Evolutionary conservation across 2,329 filamentous ascomycete genomes (phyloP), one percentile per base, ranked within the genome.

Genomic region (Lasiodiplodia sp.): DNA sequence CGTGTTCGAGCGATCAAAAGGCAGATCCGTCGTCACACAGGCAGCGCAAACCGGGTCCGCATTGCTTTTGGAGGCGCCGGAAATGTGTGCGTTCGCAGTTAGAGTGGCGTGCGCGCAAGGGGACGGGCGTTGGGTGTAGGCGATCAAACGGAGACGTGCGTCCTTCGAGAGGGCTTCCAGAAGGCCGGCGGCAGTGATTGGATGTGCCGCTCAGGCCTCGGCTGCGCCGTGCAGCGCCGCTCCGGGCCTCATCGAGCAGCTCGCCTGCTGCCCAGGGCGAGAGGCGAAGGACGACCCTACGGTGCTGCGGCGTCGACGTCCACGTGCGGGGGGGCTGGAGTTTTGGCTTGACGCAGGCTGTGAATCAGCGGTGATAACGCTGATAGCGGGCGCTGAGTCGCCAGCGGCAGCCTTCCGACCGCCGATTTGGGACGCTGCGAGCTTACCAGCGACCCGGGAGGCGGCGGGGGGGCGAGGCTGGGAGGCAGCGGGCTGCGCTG

Each of bases 361-460:
- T 62, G 58, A 62, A 62, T 62, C 58, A 62, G 58, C 58, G 58
- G 58, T 34, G 58, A 49, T 62, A 49, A 63, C 68, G 67, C 63
- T 69, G 75, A 75, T 75, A 75, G 74, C 74, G 67, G 68, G 56
- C 62, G 44, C 69, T 44, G 44, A 56, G 62, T 51, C 34, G 31
- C 40, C 67, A 66, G 68, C 69, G 68, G 69, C 69, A 71, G 65
- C 65, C 69, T 57, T 66, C 64, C 64, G 67, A 72, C 57, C 70
- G 31, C 44, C 60, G 60, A 52, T 64, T 64, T 64, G 71, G 70
- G 71, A 63, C 34, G 49, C 58, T 64, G 60, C 60, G 60, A 68
- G 63, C 69, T 69, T 77, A 73, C 76, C 76, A 75, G 73, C 71
- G 70, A 75, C 75, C 75, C 72, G 76, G 76, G 73, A 72, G 71